These are phyloP conservation scores for Amaranthus tricolor DNA, from an alignment of 179 eudicot species.

Conservation along the genomic window DNA sequence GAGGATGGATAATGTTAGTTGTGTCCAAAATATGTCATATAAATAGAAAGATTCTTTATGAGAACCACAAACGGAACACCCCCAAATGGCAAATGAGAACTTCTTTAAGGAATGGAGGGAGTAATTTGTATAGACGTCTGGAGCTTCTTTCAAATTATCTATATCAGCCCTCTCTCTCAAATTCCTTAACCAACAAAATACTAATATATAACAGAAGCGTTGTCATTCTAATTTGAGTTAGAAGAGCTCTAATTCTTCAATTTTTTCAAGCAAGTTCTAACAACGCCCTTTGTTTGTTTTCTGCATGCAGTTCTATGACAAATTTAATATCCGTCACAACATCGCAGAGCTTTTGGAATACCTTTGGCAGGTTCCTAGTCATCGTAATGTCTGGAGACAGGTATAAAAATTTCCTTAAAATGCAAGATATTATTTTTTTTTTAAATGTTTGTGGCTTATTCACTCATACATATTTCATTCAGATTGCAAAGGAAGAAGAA, in stretches of 20 bases:
- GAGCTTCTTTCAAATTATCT: neutral
- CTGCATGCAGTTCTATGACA: constrained; percentile 85
- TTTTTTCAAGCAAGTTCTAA: neutral
- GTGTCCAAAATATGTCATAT: too few species aligned
- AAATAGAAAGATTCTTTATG: too few species aligned
- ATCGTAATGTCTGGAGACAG: constrained; percentile 90
- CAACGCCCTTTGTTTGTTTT: constrained; percentile 14
- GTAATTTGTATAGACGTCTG: neutral
- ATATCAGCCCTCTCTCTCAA: neutral
- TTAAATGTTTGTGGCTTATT: constrained; percentile 1
- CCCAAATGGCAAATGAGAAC: too few species aligned
- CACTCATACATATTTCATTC: constrained; percentile 18
- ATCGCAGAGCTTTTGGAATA: constrained; percentile 96
- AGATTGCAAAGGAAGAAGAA: constrained; percentile 97
- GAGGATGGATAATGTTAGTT: too few species aligned
- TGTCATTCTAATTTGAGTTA: neutral
- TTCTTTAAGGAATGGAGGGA: too few species aligned
- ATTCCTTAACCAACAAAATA: neutral
- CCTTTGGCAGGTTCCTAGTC: constrained; percentile 98
- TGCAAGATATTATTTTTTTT: neutral
- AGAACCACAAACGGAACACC: too few species aligned
- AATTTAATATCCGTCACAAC: constrained; percentile 95
- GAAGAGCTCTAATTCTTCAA: neutral
- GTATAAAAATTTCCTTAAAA: constrained; percentile 31
- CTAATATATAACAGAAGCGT: neutral